Evolutionary conservation across 345 rosid genomes (phyloP).

Genomic region (Camelina laxa): DNA sequence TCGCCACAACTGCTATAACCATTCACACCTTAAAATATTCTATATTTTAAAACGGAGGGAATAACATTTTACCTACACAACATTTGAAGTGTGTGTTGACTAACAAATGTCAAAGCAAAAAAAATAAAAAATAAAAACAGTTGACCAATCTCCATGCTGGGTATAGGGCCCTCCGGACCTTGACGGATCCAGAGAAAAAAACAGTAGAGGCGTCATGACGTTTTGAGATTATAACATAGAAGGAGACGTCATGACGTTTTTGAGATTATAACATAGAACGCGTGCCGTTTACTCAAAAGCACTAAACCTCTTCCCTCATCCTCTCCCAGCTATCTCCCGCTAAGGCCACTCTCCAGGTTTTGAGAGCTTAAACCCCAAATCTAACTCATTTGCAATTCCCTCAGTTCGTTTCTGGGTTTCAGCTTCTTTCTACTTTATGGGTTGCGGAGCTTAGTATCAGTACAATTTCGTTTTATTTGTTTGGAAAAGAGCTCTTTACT

Average conservation of each 20-base stretch:
- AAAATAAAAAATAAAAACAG: too few species aligned
- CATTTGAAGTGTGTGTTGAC: too few species aligned
- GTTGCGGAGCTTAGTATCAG: constrained; percentile 25
- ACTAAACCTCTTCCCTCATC: constrained; percentile 35
- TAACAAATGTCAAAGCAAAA: too few species aligned
- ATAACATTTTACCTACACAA: too few species aligned
- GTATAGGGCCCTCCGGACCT: too few species aligned
- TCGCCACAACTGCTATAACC: too few species aligned
- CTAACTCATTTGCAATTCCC: neutral
- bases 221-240: constrained; percentile 1
- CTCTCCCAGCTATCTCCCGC: constrained; percentile 32
- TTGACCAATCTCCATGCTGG: too few species aligned
- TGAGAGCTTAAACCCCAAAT: constrained; percentile 44
- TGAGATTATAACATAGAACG: neutral
- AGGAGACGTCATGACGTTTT: constrained; percentile 33
- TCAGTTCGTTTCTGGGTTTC: constrained; percentile 15
- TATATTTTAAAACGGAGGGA: too few species aligned
- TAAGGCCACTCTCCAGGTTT: constrained; percentile 19
- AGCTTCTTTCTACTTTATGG: constrained; percentile 27
- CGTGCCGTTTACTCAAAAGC: constrained; percentile 11
- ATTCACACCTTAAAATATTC: too few species aligned
- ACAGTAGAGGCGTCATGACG: constrained; percentile 20
- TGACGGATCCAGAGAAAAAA: too few species aligned
- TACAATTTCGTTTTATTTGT: neutral
- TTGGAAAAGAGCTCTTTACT: constrained; percentile 4